Evolutionary conservation across 768 basidiomycete genomes (phyloP), one percentile per base, ranked within the genome.

Genomic region (Leucosporidium scottii): DNA sequence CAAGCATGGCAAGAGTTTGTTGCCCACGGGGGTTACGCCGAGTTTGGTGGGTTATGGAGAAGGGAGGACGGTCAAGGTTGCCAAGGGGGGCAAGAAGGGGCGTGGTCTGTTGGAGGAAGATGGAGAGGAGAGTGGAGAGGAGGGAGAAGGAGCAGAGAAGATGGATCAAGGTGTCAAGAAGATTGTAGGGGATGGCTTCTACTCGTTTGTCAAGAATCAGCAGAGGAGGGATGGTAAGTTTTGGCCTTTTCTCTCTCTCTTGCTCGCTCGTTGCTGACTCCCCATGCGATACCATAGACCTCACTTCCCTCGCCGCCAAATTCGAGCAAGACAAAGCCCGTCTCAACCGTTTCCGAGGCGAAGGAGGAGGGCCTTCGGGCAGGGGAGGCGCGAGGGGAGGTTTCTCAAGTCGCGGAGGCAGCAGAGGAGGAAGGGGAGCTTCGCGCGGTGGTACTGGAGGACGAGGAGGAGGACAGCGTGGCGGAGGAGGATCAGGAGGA

Each of bases 111-210:
- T 36, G 3, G 25, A 31, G 23, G 57, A 54, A 4, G 53, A 54
- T 2, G 53, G 28, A 1, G 53, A 54, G n/a, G 50, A 57, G 34
- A 34, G 34, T n/a, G 36, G 6, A 0, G 56, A 21, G 8, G 60
- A 62, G 61, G 34, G 23, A 10, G 39, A 48, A 47, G 50, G 17
- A 44, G 39, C 34, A 36, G 39, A 44, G 3, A 44, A 44, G 39
- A 44, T 44, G 27, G 62, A 61, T 36, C 59, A 55, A 0, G 71
- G 65, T 10, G 56, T 65, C 36, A 69, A 57, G 63, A 65, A 70
- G 61, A 73, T 73, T 50, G 72, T 73, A 6, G 72, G 72, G 2
- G 72, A 73, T 5, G 68, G 68, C 25, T 73, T 73, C 55, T 73
- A 73, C 56, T 20, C 63, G 56, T 69, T 69, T 61, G 67, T 59